Evolutionary conservation across 176 grass and related monocot species (phyloP).

Genomic region (Triticum timopheevii): DNA sequence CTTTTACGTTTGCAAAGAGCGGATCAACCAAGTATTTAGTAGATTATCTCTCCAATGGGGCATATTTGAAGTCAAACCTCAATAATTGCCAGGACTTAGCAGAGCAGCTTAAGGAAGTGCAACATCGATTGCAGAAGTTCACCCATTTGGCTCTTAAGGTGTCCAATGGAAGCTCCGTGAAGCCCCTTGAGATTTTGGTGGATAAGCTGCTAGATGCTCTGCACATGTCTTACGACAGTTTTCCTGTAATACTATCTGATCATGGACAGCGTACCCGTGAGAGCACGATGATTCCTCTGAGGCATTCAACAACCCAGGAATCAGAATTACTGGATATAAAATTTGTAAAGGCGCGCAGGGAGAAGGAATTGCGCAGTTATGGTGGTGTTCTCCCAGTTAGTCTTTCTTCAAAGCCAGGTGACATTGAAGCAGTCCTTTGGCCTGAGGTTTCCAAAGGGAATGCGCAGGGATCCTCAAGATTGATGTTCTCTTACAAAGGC

Average conservation of each 20-base stretch:
- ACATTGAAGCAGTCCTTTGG: slow-evolving; percentile 44
- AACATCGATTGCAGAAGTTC: slow-evolving; percentile 48
- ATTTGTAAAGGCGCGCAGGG: slow-evolving; percentile 33
- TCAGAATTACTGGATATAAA: slow-evolving; percentile 16
- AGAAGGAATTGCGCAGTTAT: slow-evolving; percentile 35
- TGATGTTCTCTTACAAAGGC: slow-evolving; percentile 53
- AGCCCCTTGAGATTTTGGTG: slow-evolving; percentile 42
- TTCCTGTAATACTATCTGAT: slow-evolving; percentile 50
- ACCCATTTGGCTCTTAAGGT: slow-evolving; percentile 39
- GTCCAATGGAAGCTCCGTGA: slow-evolving; percentile 30
- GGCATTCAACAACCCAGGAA: slow-evolving; percentile 17
- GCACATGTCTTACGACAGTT: slow-evolving; percentile 54
- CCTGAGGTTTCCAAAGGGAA: slow-evolving; percentile 33
- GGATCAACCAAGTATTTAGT: slow-evolving; percentile 44
- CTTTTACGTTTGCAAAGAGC: slow-evolving; percentile 60
- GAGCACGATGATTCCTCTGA: slow-evolving; percentile 45
- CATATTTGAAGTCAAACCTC: slow-evolving; percentile 27
- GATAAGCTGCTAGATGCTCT: slow-evolving; percentile 54
- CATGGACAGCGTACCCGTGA: slow-evolving; percentile 16
- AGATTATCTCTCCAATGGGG: slow-evolving; percentile 53
- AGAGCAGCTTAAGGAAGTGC: slow-evolving; percentile 27
- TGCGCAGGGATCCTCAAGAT: slow-evolving; percentile 11
- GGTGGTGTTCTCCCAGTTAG: slow-evolving; percentile 28
- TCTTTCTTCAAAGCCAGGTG: slow-evolving; percentile 48
- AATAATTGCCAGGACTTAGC: slow-evolving; percentile 1